Evolutionary conservation across 1,139 yeast species (phyloP), one percentile per base, ranked within the genome.

Genomic region (Geotrichum aggregatum): DNA sequence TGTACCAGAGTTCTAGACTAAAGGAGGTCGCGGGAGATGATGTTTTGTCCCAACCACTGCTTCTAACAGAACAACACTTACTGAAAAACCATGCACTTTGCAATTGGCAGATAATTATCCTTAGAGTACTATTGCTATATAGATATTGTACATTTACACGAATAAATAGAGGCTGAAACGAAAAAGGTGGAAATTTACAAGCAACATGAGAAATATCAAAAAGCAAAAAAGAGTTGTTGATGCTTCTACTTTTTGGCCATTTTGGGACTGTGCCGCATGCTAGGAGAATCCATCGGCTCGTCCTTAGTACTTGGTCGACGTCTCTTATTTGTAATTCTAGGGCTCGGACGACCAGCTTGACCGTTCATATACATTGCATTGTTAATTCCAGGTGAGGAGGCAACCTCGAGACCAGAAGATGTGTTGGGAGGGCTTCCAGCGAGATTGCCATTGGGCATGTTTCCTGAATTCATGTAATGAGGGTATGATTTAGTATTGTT

Each of bases 251-350:
- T 51, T 33, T 50, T 54, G 5, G 49, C 47, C 45, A 51, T 39
- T 35, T 51, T 54, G 4, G 56, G 54, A 28, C 56, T 54, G 19
- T 35, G 38, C 26, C 50, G 18, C 33, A 45, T 28, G 38, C 47
- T 43, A 4, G 47, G 43, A n/a, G 54, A 44, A n/a, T 36, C 44
- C 19, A 26, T 51, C 14, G 50, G 52, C 18, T 50, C 54, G 6
- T 50, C 58, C 47, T 54, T 54, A 18, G 50, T 47, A 49, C 55
- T 56, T 22, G 58, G 49, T 14, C 59, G 54, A 10, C 58, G 53
- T 34, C 56, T 42, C 31, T 49, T 43, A 11, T 48, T 47, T 3
- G 41, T 22, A 47, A 54, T 18, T 13, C 57, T 49, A 8, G 59
- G 59, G 35, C 59, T 56, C 8, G 47, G 47, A 13, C 53, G 30